A percentile compares a stretch with the other conserved stretches of the same genome.
phyloP scores from a whole-genome alignment of 208 protist genomes.

The Acanthamoeba triangularis region DNA sequence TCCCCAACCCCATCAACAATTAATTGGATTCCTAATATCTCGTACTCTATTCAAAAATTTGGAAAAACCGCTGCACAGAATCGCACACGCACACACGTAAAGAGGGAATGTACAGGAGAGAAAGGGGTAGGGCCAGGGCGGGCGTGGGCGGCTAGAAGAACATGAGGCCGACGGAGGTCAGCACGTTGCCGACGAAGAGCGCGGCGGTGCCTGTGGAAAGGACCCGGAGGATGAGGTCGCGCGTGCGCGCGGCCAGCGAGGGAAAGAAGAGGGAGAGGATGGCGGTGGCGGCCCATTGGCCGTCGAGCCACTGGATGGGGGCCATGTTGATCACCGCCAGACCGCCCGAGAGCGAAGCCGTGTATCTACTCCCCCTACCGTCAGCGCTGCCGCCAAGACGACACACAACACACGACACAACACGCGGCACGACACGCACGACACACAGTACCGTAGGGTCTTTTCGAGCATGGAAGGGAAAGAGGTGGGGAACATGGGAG shows the following conservation, averaged over 20 bases:
- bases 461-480: constrained; percentile 55
- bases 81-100: neutral
- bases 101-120: neutral
- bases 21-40: no score
- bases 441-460: neutral
- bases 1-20: no score
- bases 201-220: constrained; percentile 39
- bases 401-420: neutral
- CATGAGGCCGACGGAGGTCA: neutral
- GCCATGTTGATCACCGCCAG: constrained; percentile 75
- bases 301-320: constrained; percentile 63
- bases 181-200: constrained; percentile 15
- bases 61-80: no score
- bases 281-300: constrained; percentile 47
- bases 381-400: neutral
- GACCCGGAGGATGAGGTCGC: neutral
- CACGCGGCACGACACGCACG: neutral
- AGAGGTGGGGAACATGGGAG: neutral
- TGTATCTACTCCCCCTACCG: neutral
- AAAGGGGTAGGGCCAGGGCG: neutral
- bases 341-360: constrained; percentile 29
- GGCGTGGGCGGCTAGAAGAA: neutral
- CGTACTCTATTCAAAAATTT: no score
- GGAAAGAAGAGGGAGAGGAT: constrained; percentile 38
- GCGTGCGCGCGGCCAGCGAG: neutral